Evolutionary conservation across 805 yeast genomes (phyloP).

Genomic region (Metschnikowia anglica): DNA sequence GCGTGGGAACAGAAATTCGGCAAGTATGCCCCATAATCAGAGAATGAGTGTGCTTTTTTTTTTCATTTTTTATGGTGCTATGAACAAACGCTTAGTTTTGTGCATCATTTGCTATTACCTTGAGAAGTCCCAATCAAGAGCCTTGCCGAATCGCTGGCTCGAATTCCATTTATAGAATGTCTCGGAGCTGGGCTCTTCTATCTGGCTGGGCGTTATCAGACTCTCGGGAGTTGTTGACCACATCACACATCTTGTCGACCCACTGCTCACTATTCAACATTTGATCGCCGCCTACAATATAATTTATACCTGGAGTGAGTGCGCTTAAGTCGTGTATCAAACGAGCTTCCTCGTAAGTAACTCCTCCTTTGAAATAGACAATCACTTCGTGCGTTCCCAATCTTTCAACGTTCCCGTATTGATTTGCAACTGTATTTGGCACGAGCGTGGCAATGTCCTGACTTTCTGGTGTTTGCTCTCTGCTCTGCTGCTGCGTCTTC

Average conservation of each 20-base stretch:
- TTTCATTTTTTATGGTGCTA: not conserved
- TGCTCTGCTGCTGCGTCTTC: constrained; percentile 11
- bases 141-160: not conserved
- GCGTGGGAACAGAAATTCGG: constrained; percentile 79
- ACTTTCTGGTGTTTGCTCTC: constrained; percentile 10
- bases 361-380: constrained; percentile 80
- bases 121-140: too few species aligned
- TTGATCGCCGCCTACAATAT: constrained; percentile 72
- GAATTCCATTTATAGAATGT: constrained; percentile 20
- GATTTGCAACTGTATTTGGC: constrained; percentile 35
- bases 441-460: constrained; percentile 35
- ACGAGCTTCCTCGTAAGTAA: constrained; percentile 89
- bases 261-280: constrained; percentile 37
- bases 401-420: constrained; percentile 25
- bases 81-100: too few species aligned
- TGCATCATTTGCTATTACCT: too few species aligned
- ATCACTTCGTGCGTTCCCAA: constrained; percentile 62
- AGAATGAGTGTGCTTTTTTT: constrained; percentile 12
- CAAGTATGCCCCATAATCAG: constrained; percentile 41
- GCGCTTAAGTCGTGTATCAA: constrained; percentile 69
- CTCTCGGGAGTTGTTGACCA: constrained; percentile 22
- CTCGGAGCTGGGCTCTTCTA: constrained; percentile 41
- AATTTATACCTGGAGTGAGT: constrained; percentile 55
- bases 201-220: constrained; percentile 28
- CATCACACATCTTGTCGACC: constrained; percentile 34